A percentile compares a stretch with the other conserved stretches of the same genome.
Conservation (phyloP, 2,329 filamentous ascomycete genomes). For the Talaromyces sp. region DNA sequence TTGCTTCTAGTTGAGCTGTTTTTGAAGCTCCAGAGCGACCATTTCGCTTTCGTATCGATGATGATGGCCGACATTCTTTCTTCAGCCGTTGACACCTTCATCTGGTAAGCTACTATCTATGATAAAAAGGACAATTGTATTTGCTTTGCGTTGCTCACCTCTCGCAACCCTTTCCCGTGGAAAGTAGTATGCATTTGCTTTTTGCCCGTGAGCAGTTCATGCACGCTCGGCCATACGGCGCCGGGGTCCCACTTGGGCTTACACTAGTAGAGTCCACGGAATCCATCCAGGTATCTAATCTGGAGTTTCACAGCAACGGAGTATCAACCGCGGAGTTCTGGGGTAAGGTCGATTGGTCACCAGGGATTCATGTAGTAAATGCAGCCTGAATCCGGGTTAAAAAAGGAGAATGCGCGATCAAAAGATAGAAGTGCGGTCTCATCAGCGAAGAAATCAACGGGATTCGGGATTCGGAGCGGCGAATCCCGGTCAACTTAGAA, state of each 20-base stretch:
- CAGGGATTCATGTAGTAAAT: neutral
- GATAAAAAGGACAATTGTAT: too few species aligned
- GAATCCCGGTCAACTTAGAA: neutral
- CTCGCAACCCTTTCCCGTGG: constrained; percentile 29
- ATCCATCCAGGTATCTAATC: constrained; percentile 12
- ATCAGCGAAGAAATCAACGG: too few species aligned
- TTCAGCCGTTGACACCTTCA: constrained; percentile 47
- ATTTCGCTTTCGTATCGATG: constrained; percentile 35
- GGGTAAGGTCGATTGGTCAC: too few species aligned
- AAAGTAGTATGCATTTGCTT: constrained; percentile 48
- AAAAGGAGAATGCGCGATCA: too few species aligned
- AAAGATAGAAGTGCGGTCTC: too few species aligned
- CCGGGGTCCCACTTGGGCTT: constrained; percentile 21
- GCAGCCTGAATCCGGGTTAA: neutral
- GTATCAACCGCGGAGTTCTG: too few species aligned
- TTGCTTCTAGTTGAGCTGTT: constrained; percentile 32
- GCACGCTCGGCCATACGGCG: constrained; percentile 45
- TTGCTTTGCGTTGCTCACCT: constrained; percentile 22
- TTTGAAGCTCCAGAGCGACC: constrained; percentile 26
- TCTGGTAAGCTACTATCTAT: constrained; percentile 4
- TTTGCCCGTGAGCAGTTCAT: constrained; percentile 49
- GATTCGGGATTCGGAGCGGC: neutral
- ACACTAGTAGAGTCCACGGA: constrained; percentile 18
- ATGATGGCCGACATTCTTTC: constrained; percentile 45
- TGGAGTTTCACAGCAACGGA: neutral